Percentiles rank a stretch among this genome's conserved stretches.
Conservation (phyloP, 768 basidiomycete species). For the Amanita inopinata region DNA sequence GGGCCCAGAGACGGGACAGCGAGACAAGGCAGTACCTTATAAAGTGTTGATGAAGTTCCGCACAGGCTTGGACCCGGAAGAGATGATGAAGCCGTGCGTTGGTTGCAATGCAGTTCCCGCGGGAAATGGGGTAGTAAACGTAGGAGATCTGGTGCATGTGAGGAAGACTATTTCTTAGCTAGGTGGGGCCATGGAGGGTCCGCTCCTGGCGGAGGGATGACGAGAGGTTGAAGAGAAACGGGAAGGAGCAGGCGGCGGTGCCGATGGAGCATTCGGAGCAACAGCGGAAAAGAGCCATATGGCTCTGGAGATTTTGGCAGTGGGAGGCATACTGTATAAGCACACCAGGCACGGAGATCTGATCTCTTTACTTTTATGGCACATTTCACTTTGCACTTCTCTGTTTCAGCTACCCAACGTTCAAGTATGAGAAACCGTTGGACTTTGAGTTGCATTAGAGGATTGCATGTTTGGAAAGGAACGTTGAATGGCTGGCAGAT, state of each 20-base stretch:
- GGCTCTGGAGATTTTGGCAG: not conserved
- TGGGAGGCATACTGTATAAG: not conserved
- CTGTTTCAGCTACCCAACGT: too few species aligned
- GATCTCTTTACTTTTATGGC: not conserved
- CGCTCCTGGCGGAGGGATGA: not conserved
- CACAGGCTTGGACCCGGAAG: slow-evolving; percentile 40
- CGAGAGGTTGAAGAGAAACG: not conserved
- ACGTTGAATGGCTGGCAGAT: slow-evolving; percentile 1
- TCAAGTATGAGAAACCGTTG: too few species aligned
- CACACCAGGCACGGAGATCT: slow-evolving; percentile 6
- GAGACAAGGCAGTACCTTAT: slow-evolving; percentile 66
- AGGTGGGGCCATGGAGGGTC: not conserved
- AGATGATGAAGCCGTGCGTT: slow-evolving; percentile 47
- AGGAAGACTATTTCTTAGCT: slow-evolving; percentile 23
- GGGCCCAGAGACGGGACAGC: slow-evolving; percentile 49
- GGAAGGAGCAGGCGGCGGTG: too few species aligned
- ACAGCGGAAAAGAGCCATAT: not conserved
- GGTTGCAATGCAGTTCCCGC: slow-evolving; percentile 55
- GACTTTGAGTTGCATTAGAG: too few species aligned
- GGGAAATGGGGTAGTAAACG: slow-evolving; percentile 39
- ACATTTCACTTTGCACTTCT: not conserved
- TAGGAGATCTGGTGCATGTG: slow-evolving; percentile 53
- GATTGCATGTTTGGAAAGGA: too few species aligned
- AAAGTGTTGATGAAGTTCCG: slow-evolving; percentile 72
- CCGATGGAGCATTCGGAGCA: not conserved